These are phyloP conservation scores for Vigna unguiculata DNA, from an alignment of 306 rosid genomes.

Conservation along the genomic window DNA sequence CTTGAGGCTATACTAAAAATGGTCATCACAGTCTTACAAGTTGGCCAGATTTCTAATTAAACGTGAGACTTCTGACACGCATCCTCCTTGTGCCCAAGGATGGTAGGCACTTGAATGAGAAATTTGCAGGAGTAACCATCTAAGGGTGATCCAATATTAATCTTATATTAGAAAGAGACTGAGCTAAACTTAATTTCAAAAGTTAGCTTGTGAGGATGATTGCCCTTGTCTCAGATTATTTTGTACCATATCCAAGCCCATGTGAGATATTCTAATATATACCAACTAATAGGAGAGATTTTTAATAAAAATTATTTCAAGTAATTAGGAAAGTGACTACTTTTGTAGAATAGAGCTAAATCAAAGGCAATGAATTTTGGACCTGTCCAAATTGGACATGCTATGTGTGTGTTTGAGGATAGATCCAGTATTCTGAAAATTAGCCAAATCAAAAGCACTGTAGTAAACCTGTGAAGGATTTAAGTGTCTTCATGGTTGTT, in stretches of 20 bases:
- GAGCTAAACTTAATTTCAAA: not conserved
- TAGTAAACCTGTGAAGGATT: slow-evolving; percentile 76
- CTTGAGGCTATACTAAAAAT: not conserved
- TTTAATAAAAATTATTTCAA: not conserved
- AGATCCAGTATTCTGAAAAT: slow-evolving; percentile 26
- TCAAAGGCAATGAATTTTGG: not conserved
- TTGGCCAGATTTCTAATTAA: not conserved
- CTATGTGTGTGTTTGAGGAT: not conserved
- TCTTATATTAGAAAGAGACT: not conserved
- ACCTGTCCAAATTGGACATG: too few species aligned
- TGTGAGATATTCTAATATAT: not conserved
- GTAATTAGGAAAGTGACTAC: not conserved
- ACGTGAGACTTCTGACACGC: not conserved
- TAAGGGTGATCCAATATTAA: not conserved
- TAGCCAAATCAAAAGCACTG: slow-evolving; percentile 12
- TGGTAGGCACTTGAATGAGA: not conserved
- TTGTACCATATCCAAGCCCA: not conserved
- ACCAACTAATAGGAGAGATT: not conserved
- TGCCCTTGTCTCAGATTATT: not conserved
- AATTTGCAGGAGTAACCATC: not conserved
- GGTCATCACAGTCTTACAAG: not conserved
- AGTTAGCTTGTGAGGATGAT: not conserved
- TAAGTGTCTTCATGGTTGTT: slow-evolving; percentile 83
- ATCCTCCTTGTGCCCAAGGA: not conserved
- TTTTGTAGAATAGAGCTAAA: not conserved